These are phyloP conservation scores for Talaromyces verruculosus DNA, from an alignment of 2,329 filamentous ascomycete species.

Conservation along the genomic window DNA sequence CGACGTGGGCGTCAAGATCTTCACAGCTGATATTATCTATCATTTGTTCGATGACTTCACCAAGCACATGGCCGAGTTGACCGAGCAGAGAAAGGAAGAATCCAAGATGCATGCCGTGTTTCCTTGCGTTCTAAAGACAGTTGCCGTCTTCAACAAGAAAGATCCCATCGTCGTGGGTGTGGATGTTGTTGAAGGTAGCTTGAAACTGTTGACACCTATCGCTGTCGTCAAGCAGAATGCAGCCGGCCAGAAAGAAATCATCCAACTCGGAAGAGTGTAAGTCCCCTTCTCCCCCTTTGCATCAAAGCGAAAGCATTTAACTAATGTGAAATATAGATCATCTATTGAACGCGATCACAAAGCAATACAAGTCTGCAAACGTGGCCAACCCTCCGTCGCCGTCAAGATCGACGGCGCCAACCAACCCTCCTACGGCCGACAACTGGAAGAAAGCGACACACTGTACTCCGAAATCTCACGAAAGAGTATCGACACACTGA, in stretches of 20 bases:
- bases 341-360: slow-evolving; percentile 98
- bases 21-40: slow-evolving; percentile 98
- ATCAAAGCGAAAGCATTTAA: not conserved
- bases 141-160: slow-evolving; percentile 98
- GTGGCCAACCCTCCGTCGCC: slow-evolving; percentile 93
- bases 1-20: slow-evolving; percentile 93
- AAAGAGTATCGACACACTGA: slow-evolving; percentile 87
- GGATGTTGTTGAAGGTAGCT: slow-evolving; percentile 86
- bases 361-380: slow-evolving; percentile 86
- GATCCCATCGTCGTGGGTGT: slow-evolving; percentile 92
- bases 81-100: slow-evolving; percentile 93
- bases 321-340: slow-evolving; percentile 57
- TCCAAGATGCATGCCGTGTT: slow-evolving; percentile 94
- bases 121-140: slow-evolving; percentile 84
- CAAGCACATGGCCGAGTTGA: slow-evolving; percentile 83
- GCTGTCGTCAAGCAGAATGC: slow-evolving; percentile 80
- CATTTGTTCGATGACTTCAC: slow-evolving; percentile 97
- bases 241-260: slow-evolving; percentile 78
- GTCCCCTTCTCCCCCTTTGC: slow-evolving; percentile 41
- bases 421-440: slow-evolving; percentile 91
- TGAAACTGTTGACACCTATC: slow-evolving; percentile 85
- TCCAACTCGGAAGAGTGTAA: slow-evolving; percentile 89
- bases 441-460: slow-evolving; percentile 85
- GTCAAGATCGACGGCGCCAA: slow-evolving; percentile 94
- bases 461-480: slow-evolving; percentile 88